These are phyloP conservation scores for Naganishia friedmannii DNA, from an alignment of 768 basidiomycete genomes.

Conservation along the genomic window DNA sequence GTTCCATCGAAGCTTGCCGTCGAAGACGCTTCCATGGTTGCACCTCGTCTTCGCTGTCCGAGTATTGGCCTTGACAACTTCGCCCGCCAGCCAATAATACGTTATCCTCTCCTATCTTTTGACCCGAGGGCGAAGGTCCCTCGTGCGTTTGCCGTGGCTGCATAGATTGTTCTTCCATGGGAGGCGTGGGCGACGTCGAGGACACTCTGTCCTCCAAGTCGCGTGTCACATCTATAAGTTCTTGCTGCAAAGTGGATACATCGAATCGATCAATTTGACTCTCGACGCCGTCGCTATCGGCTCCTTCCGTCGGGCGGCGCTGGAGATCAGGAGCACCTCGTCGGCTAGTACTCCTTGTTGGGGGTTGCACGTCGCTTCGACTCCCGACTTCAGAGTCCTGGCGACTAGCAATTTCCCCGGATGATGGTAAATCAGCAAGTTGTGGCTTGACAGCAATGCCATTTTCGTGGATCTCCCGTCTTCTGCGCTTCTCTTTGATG, in stretches of 20 bases:
- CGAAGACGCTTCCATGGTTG: not conserved
- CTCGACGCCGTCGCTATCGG: not conserved
- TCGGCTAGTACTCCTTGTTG: too few species aligned
- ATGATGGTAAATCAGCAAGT: not conserved
- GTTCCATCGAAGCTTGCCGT: not conserved
- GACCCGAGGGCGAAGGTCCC: too few species aligned
- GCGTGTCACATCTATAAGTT: not conserved
- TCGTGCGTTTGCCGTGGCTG: too few species aligned
- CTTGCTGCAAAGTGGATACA: constrained; percentile 7
- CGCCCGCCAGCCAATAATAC: not conserved
- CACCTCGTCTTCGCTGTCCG: not conserved
- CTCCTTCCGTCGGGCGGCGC: too few species aligned
- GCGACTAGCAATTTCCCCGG: not conserved
- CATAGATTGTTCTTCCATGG: not conserved
- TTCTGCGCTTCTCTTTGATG: not conserved
- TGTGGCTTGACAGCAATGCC: not conserved
- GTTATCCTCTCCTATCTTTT: not conserved
- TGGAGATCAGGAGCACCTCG: too few species aligned
- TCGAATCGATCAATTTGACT: not conserved
- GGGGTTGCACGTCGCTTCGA: not conserved
- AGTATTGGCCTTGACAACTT: not conserved
- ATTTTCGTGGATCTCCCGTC: not conserved
- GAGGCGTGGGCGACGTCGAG: not conserved
- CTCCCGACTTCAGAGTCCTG: not conserved
- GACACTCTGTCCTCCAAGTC: not conserved